A percentile compares a stretch with the other conserved stretches of the same genome.
These are phyloP conservation scores for Lunularia cruciata DNA, from an alignment of 225 moss, liverwort and hornwort genomes.

Conservation along the genomic window DNA sequence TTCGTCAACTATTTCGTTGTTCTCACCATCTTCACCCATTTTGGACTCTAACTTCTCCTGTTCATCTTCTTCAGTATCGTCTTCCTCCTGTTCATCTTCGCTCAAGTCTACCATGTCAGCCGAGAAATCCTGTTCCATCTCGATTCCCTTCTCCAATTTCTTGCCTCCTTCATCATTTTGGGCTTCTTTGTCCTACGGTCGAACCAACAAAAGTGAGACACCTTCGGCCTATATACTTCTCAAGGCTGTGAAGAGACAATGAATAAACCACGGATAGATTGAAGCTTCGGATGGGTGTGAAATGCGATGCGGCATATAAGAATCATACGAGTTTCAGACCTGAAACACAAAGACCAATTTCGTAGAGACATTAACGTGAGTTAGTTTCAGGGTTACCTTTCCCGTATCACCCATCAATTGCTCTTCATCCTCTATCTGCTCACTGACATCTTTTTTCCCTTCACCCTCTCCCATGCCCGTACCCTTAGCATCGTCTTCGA, in stretches of 20 bases:
- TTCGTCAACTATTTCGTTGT: constrained; percentile 84
- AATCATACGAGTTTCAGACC: not conserved
- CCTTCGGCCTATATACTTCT: not conserved
- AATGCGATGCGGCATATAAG: no score
- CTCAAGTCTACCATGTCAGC: constrained; percentile 90
- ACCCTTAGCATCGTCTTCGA: constrained; percentile 80
- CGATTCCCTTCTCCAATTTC: constrained; percentile 82
- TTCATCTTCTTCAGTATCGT: constrained; percentile 52
- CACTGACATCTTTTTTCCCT: constrained; percentile 95
- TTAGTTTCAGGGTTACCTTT: constrained; percentile 33
- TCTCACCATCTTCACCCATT: constrained; percentile 84
- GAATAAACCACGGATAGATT: not conserved
- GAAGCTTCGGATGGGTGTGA: no score
- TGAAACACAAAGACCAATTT: no score
- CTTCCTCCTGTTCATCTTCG: constrained; percentile 73
- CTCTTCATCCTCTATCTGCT: constrained; percentile 97
- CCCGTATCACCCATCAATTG: constrained; percentile 87
- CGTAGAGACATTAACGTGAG: no score
- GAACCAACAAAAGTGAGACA: not conserved
- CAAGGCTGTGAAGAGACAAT: not conserved
- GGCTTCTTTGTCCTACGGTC: constrained; percentile 43
- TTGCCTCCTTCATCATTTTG: constrained; percentile 49
- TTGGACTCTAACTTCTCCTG: constrained; percentile 77
- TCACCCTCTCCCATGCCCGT: constrained; percentile 99
- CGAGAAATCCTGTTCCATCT: constrained; percentile 94